Base-by-base conservation (phyloP, 805 yeast species). In the Candida hispaniensis region DNA sequence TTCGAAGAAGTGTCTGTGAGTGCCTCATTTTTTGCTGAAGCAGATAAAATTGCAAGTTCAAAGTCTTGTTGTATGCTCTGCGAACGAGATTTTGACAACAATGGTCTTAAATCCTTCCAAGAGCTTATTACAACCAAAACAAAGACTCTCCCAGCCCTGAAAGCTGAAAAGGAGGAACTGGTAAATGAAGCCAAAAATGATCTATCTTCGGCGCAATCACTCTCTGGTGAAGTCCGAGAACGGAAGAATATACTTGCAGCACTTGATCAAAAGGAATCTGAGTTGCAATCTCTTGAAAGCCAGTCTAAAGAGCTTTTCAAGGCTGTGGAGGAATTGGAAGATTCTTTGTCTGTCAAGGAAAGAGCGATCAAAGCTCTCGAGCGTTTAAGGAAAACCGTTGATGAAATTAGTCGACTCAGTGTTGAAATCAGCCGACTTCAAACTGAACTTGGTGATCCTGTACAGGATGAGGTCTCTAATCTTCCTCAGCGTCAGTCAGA, bases 11-110 rank as follows among this genome's bases (percentile, higher is more conserved):
- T 68, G 18, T 73, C 72, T 26, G 79, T 83, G 2, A 75, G 86
- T 1, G 60, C 71, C 15, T 71, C 71, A 25, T 85, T 77, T 55
- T 83, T 80, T 48, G 55, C 64, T 14, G 71, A 70, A 26, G 95
- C 95, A 0, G 55, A 79, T 7, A 67, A 71, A 18, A 54, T 68
- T 24, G 91, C 93, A 0, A 57, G 70, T 16, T 35, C 39, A n/a
- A 64, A 67, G 6, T 65, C 73, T 7, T 62, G 69, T 30, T 88
- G 96, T 54, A 58, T 75, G 26, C 58, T 86, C 26, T 88, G 97
- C 54, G 69, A 70, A 12, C 63, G 93, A 33, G 61, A 66, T 8
- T 79, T 85, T 55, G 60, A 59, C 7, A 47, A 49, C 1, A 54
- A 49, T 2, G 54, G 49, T 28, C 38, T 42, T 6, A 23, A 21